Percentiles rank a stretch among this genome's conserved stretches.
Evolutionary conservation across 2,329 filamentous ascomycete genomes (phyloP).

Genomic region (Alternaria postmessia): DNA sequence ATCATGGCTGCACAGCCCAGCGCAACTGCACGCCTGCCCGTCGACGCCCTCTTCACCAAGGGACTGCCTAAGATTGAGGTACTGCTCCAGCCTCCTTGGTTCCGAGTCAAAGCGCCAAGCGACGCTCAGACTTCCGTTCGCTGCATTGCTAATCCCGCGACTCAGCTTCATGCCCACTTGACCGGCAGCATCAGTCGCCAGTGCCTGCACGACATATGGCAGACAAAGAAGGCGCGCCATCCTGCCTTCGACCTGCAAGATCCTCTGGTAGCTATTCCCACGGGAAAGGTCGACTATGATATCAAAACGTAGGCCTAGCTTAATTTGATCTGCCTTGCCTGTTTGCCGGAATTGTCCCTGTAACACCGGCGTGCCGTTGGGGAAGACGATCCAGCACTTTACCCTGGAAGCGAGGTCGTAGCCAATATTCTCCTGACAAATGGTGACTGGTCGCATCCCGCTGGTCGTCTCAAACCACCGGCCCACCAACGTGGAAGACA

Average conservation of each 20-base stretch:
- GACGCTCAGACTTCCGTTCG: conserved; percentile 37
- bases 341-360: conserved; percentile 3
- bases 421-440: neutral
- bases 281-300: conserved; percentile 75
- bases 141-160: conserved; percentile 37
- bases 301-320: conserved; percentile 66
- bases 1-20: neutral
- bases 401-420: conserved; percentile 1
- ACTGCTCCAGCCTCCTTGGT: conserved; percentile 30
- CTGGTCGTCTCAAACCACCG: neutral
- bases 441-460: neutral
- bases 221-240: conserved; percentile 61
- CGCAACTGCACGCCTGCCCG: neutral
- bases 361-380: conserved; percentile 10
- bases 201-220: conserved; percentile 79
- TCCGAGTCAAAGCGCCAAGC: conserved; percentile 23
- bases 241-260: conserved; percentile 68
- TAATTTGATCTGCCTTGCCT: conserved; percentile 19
- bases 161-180: conserved; percentile 79
- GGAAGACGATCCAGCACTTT: neutral
- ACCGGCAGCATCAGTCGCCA: conserved; percentile 78
- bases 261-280: conserved; percentile 72
- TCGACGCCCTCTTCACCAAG: conserved; percentile 42
- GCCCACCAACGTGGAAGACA: neutral
- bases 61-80: conserved; percentile 56